phyloP scores from a whole-genome alignment of 345 rosid species.

The Psidium guajava region DNA sequence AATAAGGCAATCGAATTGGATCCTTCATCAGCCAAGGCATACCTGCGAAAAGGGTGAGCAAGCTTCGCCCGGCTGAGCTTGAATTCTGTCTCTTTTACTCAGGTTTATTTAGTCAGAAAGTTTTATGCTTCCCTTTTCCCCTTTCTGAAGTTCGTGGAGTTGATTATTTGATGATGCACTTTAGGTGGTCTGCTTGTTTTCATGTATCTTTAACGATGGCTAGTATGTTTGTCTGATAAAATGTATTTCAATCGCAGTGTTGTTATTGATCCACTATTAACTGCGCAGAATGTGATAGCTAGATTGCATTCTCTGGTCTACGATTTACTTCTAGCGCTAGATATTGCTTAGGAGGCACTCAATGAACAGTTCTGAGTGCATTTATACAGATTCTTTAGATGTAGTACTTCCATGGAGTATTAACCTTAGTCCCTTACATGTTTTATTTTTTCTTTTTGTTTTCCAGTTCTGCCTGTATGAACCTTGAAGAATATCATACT shows the following conservation, averaged over 20 bases:
- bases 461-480: slow-evolving; percentile 55
- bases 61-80: background rate
- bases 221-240: background rate
- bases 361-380: background rate
- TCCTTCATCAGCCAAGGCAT: slow-evolving; percentile 46
- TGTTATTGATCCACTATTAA: background rate
- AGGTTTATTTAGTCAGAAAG: background rate
- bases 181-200: background rate
- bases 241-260: background rate
- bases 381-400: background rate
- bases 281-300: background rate
- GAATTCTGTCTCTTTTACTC: background rate
- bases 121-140: background rate
- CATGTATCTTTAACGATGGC: background rate
- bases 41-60: slow-evolving; percentile 64
- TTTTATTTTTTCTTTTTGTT: background rate
- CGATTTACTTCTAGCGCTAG: background rate
- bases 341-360: background rate
- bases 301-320: background rate
- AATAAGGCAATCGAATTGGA: slow-evolving; percentile 62
- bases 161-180: background rate
- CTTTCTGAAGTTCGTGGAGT: background rate
- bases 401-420: background rate
- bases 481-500: slow-evolving; percentile 52
- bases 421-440: background rate